A percentile compares a stretch with the other conserved stretches of the same genome.
phyloP scores from a whole-genome alignment of 2,329 filamentous ascomycete species.

The Penicillium oxalicum region DNA sequence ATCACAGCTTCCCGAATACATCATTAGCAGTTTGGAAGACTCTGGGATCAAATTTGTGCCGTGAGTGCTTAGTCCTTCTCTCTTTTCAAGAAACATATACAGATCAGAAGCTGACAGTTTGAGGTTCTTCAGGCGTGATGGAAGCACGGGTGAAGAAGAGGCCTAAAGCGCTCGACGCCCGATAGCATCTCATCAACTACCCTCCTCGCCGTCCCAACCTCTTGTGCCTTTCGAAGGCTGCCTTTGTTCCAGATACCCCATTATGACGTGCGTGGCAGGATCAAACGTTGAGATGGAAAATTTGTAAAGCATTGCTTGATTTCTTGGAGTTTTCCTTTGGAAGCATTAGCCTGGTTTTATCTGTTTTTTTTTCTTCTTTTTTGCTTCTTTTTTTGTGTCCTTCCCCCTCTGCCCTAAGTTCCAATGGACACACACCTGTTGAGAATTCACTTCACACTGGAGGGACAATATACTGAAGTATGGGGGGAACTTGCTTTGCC shows the following conservation, averaged over 20 bases:
- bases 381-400: background rate
- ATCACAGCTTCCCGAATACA: slow-evolving; percentile 50
- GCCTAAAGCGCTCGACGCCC: slow-evolving; percentile 17
- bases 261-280: slow-evolving; percentile 3
- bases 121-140: slow-evolving; percentile 36
- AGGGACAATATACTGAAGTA: no score
- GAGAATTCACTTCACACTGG: no score
- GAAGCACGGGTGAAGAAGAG: slow-evolving; percentile 43
- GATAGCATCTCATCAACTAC: background rate
- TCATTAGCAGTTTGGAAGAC: slow-evolving; percentile 51
- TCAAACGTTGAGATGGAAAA: slow-evolving; percentile 1
- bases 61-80: slow-evolving; percentile 29
- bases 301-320: slow-evolving; percentile 4
- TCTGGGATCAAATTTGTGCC: slow-evolving; percentile 58
- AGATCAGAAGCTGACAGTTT: slow-evolving; percentile 2
- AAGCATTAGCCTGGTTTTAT: slow-evolving; percentile 18
- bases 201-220: background rate
- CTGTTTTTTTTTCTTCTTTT: slow-evolving; percentile 10
- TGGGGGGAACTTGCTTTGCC: no score
- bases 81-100: background rate
- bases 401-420: no score
- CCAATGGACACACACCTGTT: no score
- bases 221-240: background rate
- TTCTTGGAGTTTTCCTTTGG: slow-evolving; percentile 18
- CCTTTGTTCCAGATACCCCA: slow-evolving; percentile 9